Evolutionary conservation across 192 early-diverging fungal genomes (phyloP).

Genomic region (Umbelopsis ramanniana): DNA sequence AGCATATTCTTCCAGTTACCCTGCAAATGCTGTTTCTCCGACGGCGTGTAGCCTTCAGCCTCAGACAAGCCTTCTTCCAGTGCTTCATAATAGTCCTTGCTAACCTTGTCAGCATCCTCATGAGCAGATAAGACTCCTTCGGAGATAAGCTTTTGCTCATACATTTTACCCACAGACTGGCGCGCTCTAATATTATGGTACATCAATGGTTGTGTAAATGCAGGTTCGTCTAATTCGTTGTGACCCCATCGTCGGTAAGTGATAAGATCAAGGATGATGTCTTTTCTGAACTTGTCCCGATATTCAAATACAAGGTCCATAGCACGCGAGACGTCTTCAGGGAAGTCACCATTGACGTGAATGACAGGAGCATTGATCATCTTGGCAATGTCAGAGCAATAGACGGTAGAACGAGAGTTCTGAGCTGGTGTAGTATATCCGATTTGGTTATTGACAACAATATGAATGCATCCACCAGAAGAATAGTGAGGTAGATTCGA

Average conservation of each 20-base stretch:
- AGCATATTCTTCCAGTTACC: conserved; percentile 83
- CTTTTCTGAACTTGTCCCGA: conserved; percentile 92
- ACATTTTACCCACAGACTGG: conserved; percentile 82
- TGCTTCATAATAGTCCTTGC: conserved; percentile 59
- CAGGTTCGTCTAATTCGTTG: conserved; percentile 98
- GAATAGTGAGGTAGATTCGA: conserved; percentile 96
- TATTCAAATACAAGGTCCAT: conserved; percentile 87
- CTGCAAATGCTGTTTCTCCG: conserved; percentile 60
- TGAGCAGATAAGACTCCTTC: conserved; percentile 49
- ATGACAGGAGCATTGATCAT: conserved; percentile 96
- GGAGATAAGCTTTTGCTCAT: conserved; percentile 77
- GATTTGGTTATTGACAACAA: conserved; percentile 99
- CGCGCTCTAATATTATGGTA: conserved; percentile 90
- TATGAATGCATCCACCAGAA: conserved; percentile 93
- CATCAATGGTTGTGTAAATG: conserved; percentile 96
- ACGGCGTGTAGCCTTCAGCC: conserved; percentile 63
- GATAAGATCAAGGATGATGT: conserved; percentile 94
- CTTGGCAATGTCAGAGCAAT: conserved; percentile 95
- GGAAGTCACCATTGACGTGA: conserved; percentile 95
- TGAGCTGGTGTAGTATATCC: conserved; percentile 96
- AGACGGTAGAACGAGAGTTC: conserved; percentile 90
- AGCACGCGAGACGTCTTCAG: conserved; percentile 90
- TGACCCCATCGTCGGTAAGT: conserved; percentile 97
- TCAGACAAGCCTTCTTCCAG: conserved; percentile 66
- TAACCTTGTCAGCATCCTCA: conserved; percentile 56